A percentile compares a stretch with the other conserved stretches of the same genome.
phyloP scores from a whole-genome alignment of 1,284 basidiomycete genomes.

The Microbotryum saponariae region DNA sequence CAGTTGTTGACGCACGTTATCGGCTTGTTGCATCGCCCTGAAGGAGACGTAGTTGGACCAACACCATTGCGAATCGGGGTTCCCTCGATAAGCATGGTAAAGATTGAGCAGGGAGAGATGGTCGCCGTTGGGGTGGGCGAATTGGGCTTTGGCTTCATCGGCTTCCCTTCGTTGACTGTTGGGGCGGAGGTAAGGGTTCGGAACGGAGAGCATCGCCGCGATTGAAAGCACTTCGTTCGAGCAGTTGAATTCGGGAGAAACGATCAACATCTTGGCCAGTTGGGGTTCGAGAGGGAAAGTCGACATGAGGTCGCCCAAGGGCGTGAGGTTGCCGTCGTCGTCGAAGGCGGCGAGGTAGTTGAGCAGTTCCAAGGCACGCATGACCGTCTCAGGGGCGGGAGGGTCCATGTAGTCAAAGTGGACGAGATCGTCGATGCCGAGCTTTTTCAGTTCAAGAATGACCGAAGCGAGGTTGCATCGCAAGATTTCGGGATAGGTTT shows the following conservation, averaged over 20 bases:
- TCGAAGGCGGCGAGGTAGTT: conserved; percentile 90
- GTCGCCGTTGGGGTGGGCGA: conserved; percentile 90
- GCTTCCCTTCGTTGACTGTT: conserved; percentile 80
- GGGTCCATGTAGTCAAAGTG: conserved; percentile 94
- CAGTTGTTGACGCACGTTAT: conserved; percentile 89
- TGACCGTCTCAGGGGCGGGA: conserved; percentile 93
- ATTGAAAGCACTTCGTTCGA: conserved; percentile 93
- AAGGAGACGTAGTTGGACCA: conserved; percentile 86
- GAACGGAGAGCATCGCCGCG: conserved; percentile 91
- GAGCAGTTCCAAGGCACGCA: conserved; percentile 91
- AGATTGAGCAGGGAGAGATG: conserved; percentile 93
- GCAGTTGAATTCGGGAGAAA: conserved; percentile 89
- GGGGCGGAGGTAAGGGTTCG: conserved; percentile 88
- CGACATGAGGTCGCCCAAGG: conserved; percentile 86
- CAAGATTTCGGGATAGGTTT: conserved; percentile 93
- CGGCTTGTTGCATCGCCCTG: conserved; percentile 79
- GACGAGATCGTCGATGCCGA: conserved; percentile 59
- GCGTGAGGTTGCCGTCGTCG: conserved; percentile 86
- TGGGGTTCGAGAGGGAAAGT: conserved; percentile 98
- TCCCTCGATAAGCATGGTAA: conserved; percentile 80
- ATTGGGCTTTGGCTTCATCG: conserved; percentile 79
- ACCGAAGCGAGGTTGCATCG: conserved; percentile 88
- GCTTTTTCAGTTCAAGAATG: conserved; percentile 86
- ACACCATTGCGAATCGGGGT: conserved; percentile 75
- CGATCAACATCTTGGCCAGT: conserved; percentile 89